phyloP scores from a whole-genome alignment of 163 green algal species.

The Scenedesmus sp. region DNA sequence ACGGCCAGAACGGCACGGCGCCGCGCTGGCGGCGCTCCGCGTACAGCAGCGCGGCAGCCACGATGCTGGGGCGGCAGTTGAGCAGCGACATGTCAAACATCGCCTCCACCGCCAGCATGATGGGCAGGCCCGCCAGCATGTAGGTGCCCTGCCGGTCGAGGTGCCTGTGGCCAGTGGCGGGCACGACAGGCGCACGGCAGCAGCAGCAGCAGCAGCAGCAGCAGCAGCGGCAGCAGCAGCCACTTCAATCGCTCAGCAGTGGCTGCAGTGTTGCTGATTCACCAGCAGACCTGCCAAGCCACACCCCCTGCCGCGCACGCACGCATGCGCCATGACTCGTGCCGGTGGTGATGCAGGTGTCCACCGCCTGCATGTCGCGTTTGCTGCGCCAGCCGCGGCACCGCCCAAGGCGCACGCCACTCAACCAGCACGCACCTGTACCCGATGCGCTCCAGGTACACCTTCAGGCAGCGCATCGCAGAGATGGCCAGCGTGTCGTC shows the following conservation, averaged over 20 bases:
- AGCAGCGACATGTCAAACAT: slow-evolving; percentile 77
- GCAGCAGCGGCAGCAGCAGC: no score
- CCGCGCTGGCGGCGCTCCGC: slow-evolving; percentile 81
- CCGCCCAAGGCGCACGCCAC: neutral
- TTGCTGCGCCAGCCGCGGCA: no score
- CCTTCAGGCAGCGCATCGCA: slow-evolving; percentile 81
- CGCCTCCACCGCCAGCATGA: slow-evolving; percentile 70
- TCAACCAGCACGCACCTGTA: slow-evolving; percentile 51
- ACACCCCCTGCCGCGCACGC: neutral
- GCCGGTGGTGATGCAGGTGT: no score
- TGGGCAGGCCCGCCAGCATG: slow-evolving; percentile 65
- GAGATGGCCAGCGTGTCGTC: slow-evolving; percentile 80
- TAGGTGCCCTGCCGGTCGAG: slow-evolving; percentile 56
- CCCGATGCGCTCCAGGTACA: slow-evolving; percentile 86
- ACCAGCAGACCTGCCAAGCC: neutral
- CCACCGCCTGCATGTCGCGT: neutral
- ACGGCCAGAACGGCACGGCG: slow-evolving; percentile 85
- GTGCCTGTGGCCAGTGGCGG: neutral
- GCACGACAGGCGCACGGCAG: neutral
- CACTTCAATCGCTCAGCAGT: neutral
- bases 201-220: neutral
- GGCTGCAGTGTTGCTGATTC: neutral
- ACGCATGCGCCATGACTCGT: no score
- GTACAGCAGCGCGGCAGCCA: slow-evolving; percentile 87
- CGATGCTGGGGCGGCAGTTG: slow-evolving; percentile 88